Base-by-base conservation (phyloP, 2,329 filamentous ascomycete species). In the Aureobasidium sp. region DNA sequence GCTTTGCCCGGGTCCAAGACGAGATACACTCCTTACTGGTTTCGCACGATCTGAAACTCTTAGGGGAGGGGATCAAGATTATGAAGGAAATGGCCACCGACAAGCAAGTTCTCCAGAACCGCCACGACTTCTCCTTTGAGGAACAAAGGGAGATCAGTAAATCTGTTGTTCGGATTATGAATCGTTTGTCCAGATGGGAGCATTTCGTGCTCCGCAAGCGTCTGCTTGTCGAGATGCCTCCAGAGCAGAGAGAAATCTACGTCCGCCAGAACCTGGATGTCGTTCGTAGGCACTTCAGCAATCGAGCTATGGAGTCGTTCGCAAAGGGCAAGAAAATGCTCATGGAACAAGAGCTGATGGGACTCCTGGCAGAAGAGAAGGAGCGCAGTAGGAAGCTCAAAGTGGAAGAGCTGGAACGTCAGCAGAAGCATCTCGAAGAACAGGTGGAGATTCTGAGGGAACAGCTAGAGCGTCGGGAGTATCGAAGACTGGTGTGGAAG, bases 41-140 rank as follows among this genome's bases (percentile, higher is more conserved):
- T 6, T 6, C 4, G 16, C 29, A 37, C 25, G 42, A 44, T 3
- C 13, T 59, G 25, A 59, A 48, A 25, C 44, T 59, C 7, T 32
- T 21, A 21, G 42, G 7, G 8, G 32, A 30, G 2, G 44, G 34
- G 2, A 25, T 59, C 15, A 21, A 36, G 29, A 48, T 59, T 13
- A 37, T 59, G 54, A 59, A 48, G 9, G 42, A 48, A 2, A 59
- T 59, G 54, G 54, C 54, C 15, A 59, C 54, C 25, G 42, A 57
- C 36, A 54, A 54, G 52, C 52, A 36, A 16, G n/a, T 32, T 10
- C 39, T 39, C 15, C 27, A 25, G 6, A 45, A 44, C 39, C 25
- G 16, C 1, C 29, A 54, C 36, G 32, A 6, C 10, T 41, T 41
- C 29, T 21, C 6, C 36, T 42, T 41, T 4, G 52, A 54, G 32